A percentile compares a stretch with the other conserved stretches of the same genome.
Conservation (phyloP, 2,329 filamentous ascomycete genomes). For the Fusarium vanettenii region DNA sequence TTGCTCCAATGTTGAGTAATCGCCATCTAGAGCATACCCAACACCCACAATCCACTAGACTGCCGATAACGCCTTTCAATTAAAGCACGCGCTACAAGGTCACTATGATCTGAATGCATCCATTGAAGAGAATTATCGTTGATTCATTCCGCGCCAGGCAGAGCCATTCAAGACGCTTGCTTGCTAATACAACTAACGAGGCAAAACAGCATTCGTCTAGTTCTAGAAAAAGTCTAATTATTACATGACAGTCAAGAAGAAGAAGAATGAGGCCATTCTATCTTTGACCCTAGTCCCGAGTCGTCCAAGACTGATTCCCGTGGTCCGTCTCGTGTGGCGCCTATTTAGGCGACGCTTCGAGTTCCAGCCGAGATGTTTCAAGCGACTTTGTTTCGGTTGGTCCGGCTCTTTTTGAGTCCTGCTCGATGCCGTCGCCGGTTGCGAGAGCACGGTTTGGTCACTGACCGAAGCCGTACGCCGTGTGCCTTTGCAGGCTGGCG, state of each 20-base stretch:
- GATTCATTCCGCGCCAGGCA: conserved; percentile 7
- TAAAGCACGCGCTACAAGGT: not conserved
- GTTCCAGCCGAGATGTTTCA: not conserved
- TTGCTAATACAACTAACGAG: not conserved
- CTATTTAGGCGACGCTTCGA: conserved; percentile 7
- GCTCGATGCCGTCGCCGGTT: conserved; percentile 6
- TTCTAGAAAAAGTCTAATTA: conserved; percentile 24
- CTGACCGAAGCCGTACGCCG: not conserved
- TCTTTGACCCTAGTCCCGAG: conserved; percentile 1
- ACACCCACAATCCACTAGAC: not conserved
- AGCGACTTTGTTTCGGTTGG: not conserved
- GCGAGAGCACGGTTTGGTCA: not conserved
- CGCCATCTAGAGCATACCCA: not conserved
- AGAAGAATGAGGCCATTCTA: not conserved
- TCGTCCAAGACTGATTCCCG: not conserved
- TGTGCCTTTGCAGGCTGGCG: not conserved
- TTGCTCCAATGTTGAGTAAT: not conserved
- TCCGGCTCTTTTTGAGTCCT: conserved; percentile 9
- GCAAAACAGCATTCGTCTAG: not conserved
- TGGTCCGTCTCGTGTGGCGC: conserved; percentile 15
- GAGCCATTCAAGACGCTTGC: not conserved
- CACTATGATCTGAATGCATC: not conserved
- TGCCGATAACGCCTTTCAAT: not conserved
- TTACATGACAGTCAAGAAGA: conserved; percentile 9
- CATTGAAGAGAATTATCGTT: conserved; percentile 4